A percentile compares a stretch with the other conserved stretches of the same genome.
These are phyloP conservation scores for Glycyrrhiza uralensis DNA, from an alignment of 306 rosid genomes.

Conservation along the genomic window DNA sequence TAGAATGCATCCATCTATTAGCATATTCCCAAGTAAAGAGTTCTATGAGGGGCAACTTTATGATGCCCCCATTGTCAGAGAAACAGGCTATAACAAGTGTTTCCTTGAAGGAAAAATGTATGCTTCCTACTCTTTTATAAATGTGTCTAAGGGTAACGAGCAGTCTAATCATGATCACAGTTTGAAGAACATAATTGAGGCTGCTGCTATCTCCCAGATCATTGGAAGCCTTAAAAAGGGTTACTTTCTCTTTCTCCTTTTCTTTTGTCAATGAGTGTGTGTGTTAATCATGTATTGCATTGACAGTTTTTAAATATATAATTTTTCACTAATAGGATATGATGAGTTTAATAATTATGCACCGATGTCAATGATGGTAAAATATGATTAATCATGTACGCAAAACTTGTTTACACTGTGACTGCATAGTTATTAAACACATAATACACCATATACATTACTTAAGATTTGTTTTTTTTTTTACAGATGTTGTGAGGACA, in stretches of 20 bases:
- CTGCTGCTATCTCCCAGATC: conserved; percentile 44
- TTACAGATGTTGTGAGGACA: conserved; percentile 29
- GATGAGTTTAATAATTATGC: no score
- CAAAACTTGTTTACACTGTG: no score
- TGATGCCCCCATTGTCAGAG: conserved; percentile 32
- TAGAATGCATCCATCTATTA: conserved; percentile 55
- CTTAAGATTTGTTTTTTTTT: neutral
- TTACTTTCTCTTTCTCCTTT: neutral
- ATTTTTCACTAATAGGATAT: neutral
- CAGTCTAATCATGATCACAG: conserved; percentile 19
- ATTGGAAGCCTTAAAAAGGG: conserved; percentile 47
- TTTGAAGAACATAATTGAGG: conserved; percentile 46
- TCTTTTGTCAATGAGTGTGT: neutral
- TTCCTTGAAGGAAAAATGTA: conserved; percentile 37
- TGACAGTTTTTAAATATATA: no score
- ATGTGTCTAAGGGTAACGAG: conserved; percentile 43
- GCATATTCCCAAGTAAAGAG: conserved; percentile 43
- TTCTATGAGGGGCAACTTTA: conserved; percentile 33
- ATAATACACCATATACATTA: neutral
- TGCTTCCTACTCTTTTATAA: conserved; percentile 37
- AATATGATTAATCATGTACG: no score
- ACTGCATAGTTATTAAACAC: no score
- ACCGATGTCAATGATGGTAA: no score
- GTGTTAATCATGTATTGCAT: no score
- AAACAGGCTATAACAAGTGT: neutral